phyloP scores from a whole-genome alignment of 305 asterid genomes.

The Fraxinus nigra region DNA sequence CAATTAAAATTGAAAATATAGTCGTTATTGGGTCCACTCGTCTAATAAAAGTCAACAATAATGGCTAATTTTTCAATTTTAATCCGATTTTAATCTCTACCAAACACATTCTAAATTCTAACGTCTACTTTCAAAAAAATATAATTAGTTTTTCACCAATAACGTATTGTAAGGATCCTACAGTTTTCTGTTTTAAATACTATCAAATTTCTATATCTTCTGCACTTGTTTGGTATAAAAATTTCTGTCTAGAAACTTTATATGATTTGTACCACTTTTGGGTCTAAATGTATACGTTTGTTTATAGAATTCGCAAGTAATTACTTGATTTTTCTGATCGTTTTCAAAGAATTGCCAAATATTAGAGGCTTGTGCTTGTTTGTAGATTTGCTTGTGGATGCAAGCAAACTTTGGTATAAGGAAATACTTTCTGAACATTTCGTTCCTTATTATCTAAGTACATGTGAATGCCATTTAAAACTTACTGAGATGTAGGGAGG shows the following conservation, averaged over 20 bases:
- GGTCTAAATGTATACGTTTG: not conserved
- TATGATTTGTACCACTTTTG: not conserved
- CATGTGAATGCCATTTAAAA: not conserved
- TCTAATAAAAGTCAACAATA: no score
- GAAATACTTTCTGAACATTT: not conserved
- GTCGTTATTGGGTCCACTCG: no score
- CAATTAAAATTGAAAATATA: no score
- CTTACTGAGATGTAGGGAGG: not conserved
- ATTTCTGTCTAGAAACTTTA: not conserved
- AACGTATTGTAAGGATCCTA: not conserved
- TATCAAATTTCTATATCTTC: not conserved
- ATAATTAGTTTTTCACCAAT: not conserved
- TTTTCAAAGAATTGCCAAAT: not conserved
- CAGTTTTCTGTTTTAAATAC: not conserved
- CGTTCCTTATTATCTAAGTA: not conserved
- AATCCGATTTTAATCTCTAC: no score
- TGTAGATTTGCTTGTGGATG: not conserved
- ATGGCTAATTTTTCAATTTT: no score
- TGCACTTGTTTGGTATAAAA: not conserved
- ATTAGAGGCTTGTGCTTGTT: not conserved
- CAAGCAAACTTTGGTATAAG: not conserved
- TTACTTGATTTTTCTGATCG: not conserved
- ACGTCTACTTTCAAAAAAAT: not conserved
- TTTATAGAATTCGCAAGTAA: not conserved
- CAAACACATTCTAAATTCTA: not conserved